These are phyloP conservation scores for Afroboletus lepidellus DNA, from an alignment of 1,284 basidiomycete genomes.

Conservation along the genomic window DNA sequence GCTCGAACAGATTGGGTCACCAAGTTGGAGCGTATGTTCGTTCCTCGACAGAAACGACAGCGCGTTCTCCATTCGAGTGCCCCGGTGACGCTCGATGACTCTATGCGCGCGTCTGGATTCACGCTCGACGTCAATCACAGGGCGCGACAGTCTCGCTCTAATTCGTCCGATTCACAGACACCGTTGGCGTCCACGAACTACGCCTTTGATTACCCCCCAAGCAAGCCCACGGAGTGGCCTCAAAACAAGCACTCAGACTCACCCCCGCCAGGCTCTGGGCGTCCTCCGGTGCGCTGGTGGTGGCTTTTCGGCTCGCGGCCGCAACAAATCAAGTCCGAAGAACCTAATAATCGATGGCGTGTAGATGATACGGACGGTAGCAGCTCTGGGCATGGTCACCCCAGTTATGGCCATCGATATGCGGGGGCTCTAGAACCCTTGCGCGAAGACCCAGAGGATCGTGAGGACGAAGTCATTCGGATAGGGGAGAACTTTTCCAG, in stretches of 20 bases:
- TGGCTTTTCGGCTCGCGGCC: slow-evolving; percentile 26
- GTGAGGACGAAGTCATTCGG: slow-evolving; percentile 14
- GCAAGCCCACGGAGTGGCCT: neutral
- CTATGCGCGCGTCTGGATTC: slow-evolving; percentile 16
- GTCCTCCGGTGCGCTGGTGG: slow-evolving; percentile 28
- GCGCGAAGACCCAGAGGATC: slow-evolving; percentile 12
- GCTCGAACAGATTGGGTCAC: slow-evolving; percentile 13
- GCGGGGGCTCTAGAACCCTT: slow-evolving; percentile 2
- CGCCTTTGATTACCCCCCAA: slow-evolving; percentile 8
- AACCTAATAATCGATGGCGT: slow-evolving; percentile 24
- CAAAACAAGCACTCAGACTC: neutral
- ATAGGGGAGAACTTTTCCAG: slow-evolving; percentile 23
- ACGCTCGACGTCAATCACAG: slow-evolving; percentile 2
- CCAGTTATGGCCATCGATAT: slow-evolving; percentile 7
- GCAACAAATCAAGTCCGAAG: slow-evolving; percentile 21
- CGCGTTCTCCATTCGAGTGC: slow-evolving; percentile 12
- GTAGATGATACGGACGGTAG: slow-evolving; percentile 26
- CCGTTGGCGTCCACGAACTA: slow-evolving; percentile 20
- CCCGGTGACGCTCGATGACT: slow-evolving; percentile 23
- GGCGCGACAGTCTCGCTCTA: slow-evolving; percentile 17
- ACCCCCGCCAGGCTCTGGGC: slow-evolving; percentile 5
- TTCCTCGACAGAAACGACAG: slow-evolving; percentile 11
- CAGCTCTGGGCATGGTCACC: slow-evolving; percentile 23
- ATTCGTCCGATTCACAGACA: slow-evolving; percentile 30
- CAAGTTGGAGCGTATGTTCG: slow-evolving; percentile 19